A percentile compares a stretch with the other conserved stretches of the same genome.
phyloP scores from a whole-genome alignment of 2,329 filamentous ascomycete genomes.

The Knufia fluminis region DNA sequence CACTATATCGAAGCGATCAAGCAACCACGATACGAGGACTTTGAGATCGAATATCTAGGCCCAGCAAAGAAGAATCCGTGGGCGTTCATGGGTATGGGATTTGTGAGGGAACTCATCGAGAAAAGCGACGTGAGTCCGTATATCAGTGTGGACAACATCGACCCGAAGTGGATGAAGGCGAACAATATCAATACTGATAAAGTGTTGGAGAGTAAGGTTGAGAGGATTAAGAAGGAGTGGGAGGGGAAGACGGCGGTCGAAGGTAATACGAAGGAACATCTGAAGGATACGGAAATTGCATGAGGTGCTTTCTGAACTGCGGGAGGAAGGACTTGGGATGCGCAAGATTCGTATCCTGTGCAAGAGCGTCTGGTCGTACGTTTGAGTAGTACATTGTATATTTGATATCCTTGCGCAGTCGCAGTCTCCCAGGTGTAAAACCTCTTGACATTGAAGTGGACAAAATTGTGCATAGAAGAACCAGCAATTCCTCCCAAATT shows the following conservation, averaged over 20 bases:
- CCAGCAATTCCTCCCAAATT: no score
- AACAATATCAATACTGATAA: slow-evolving; percentile 18
- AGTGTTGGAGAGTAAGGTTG: slow-evolving; percentile 18
- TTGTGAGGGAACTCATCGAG: slow-evolving; percentile 24
- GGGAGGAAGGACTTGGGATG: no score
- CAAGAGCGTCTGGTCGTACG: no score
- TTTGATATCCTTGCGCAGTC: no score
- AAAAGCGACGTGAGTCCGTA: slow-evolving; percentile 27
- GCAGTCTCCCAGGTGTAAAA: no score
- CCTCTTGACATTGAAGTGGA: no score
- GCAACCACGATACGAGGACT: slow-evolving; percentile 37
- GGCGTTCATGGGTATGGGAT: slow-evolving; percentile 29
- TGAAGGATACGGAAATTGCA: slow-evolving; percentile 13
- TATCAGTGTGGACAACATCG: slow-evolving; percentile 26
- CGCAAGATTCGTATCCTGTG: no score
- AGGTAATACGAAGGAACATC: slow-evolving; percentile 14
- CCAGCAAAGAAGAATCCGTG: slow-evolving; percentile 23
- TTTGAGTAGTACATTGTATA: no score
- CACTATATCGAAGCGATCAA: slow-evolving; percentile 40
- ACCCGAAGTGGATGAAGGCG: slow-evolving; percentile 28
- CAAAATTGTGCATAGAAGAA: no score
- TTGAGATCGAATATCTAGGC: slow-evolving; percentile 33
- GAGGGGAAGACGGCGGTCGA: slow-evolving; percentile 7
- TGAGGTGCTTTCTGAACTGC: no score
- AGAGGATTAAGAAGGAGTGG: slow-evolving; percentile 15